Evolutionary conservation across 2,329 filamentous ascomycete genomes (phyloP).

Genomic region (Thermothelomyces thermophilus): DNA sequence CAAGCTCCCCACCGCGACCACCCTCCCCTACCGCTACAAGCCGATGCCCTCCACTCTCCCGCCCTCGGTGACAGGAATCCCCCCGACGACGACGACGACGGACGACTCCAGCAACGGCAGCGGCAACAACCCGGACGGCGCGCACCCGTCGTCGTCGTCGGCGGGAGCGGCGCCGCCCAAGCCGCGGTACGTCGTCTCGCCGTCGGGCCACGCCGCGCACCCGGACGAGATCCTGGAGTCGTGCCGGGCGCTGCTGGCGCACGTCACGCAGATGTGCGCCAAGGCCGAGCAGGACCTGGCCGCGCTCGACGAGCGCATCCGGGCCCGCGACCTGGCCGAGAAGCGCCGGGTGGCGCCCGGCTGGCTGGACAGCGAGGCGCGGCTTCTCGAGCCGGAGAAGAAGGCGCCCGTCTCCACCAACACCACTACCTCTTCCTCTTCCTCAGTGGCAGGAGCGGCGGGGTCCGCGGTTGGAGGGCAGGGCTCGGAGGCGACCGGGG

Average conservation of each 20-base stretch:
- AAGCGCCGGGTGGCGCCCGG: conserved; percentile 74
- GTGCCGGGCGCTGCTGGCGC: conserved; percentile 69
- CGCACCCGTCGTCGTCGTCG: not conserved
- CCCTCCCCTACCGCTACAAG: conserved; percentile 93
- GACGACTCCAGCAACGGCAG: conserved; percentile 21
- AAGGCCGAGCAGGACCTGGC: conserved; percentile 62
- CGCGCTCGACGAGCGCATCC: conserved; percentile 62
- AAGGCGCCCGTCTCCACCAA: no score
- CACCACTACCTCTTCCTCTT: no score
- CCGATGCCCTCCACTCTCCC: conserved; percentile 81
- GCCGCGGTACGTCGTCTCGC: conserved; percentile 68
- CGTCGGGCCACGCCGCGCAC: conserved; percentile 74
- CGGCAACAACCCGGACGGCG: not conserved
- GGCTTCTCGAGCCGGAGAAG: conserved; percentile 61
- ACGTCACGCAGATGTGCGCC: conserved; percentile 62
- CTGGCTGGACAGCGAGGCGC: conserved; percentile 69
- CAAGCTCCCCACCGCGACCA: conserved; percentile 79
- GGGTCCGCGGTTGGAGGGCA: conserved; percentile 26
- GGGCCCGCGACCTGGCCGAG: conserved; percentile 64
- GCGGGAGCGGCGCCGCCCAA: conserved; percentile 34
- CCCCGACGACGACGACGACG: conserved; percentile 27
- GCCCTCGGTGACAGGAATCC: conserved; percentile 55
- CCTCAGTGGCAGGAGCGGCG: conserved; percentile 24
- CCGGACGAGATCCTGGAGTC: conserved; percentile 79
- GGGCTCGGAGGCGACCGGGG: conserved; percentile 52